Conservation (phyloP, 2,329 filamentous ascomycete species). For the Annulohypoxylon truncatum region DNA sequence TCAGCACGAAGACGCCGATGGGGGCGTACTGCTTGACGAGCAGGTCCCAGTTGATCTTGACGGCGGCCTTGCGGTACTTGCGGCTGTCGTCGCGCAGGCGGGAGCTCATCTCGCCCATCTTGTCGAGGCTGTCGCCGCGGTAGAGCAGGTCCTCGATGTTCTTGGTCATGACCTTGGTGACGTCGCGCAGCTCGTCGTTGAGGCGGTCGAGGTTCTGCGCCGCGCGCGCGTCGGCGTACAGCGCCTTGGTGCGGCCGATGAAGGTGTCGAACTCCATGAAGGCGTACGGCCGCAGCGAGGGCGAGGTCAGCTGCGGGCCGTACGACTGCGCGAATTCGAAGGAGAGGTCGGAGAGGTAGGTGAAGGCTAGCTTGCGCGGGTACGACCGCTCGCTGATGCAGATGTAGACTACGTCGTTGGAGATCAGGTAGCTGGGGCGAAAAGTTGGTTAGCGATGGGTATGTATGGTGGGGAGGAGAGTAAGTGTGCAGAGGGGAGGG, state of each 20-base stretch:
- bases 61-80: slow-evolving; percentile 92
- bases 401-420: slow-evolving; percentile 86
- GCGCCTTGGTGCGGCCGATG: slow-evolving; percentile 90
- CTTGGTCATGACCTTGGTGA: slow-evolving; percentile 99
- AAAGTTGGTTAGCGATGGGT: neutral
- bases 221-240: slow-evolving; percentile 92
- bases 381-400: slow-evolving; percentile 94
- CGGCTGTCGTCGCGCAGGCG: slow-evolving; percentile 90
- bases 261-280: slow-evolving; percentile 99
- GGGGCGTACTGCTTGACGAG: slow-evolving; percentile 97
- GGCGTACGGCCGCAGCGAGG: slow-evolving; percentile 86
- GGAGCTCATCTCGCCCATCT: slow-evolving; percentile 95
- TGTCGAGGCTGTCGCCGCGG: slow-evolving; percentile 90
- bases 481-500: neutral
- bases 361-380: slow-evolving; percentile 97
- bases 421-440: slow-evolving; percentile 83
- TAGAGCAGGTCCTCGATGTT: slow-evolving; percentile 99
- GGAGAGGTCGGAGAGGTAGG: slow-evolving; percentile 92
- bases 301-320: slow-evolving; percentile 72
- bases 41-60: slow-evolving; percentile 98
- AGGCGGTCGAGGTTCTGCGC: slow-evolving; percentile 93
- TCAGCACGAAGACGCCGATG: slow-evolving; percentile 81
- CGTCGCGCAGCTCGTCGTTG: slow-evolving; percentile 96
- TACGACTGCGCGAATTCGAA: slow-evolving; percentile 93
- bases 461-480: neutral